Evolutionary conservation across 2,329 filamentous ascomycete genomes (phyloP).

Genomic region (Colletotrichum coccodes): DNA sequence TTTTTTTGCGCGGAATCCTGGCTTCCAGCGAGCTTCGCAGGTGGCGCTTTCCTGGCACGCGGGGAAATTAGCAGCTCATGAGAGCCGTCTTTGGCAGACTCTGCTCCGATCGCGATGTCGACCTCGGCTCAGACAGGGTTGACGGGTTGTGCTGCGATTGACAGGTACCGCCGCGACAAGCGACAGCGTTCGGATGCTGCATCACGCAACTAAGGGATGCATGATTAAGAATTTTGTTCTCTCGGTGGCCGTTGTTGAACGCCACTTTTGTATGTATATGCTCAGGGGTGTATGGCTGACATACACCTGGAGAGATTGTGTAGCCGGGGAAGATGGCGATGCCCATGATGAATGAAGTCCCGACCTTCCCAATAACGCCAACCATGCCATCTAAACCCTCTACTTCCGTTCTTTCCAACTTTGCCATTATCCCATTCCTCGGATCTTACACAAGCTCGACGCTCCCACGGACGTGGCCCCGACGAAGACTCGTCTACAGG

Average conservation of each 20-base stretch:
- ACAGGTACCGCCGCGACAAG: background rate
- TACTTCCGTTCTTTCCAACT: background rate
- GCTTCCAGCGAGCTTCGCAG: too few species aligned
- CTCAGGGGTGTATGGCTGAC: background rate
- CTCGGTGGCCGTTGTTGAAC: constrained; percentile 27
- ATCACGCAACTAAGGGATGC: background rate
- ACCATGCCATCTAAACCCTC: constrained; percentile 16
- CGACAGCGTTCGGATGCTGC: too few species aligned
- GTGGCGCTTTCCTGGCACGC: constrained; percentile 6
- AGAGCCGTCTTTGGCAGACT: background rate
- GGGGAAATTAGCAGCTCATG: constrained; percentile 4
- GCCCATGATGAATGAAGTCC: constrained; percentile 29
- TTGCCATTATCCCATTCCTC: background rate
- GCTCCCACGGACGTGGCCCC: too few species aligned
- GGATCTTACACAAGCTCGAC: constrained; percentile 13
- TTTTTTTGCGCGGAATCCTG: too few species aligned
- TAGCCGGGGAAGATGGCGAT: constrained; percentile 14
- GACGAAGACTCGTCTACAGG: background rate
- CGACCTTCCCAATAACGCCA: constrained; percentile 1
- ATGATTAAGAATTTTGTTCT: background rate
- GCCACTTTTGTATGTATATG: constrained; percentile 2
- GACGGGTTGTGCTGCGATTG: background rate
- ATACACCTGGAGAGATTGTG: background rate
- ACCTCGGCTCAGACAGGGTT: background rate
- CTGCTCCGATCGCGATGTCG: background rate